Percentiles rank a stretch among this genome's conserved stretches.
Evolutionary conservation across 768 basidiomycete genomes (phyloP).

Genomic region (Albatrellus ellisii): DNA sequence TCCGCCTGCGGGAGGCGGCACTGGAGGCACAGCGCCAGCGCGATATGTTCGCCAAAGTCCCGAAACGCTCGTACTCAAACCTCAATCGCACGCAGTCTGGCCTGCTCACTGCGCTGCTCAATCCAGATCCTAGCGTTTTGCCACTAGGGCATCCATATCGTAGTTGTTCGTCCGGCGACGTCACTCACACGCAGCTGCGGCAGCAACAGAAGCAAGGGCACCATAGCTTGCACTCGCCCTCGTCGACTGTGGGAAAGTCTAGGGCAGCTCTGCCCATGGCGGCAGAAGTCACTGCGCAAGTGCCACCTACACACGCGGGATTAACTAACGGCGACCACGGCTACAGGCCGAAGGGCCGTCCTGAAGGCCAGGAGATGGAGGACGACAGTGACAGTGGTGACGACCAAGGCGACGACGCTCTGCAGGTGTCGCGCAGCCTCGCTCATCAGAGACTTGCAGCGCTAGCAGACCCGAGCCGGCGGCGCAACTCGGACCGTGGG

Average conservation of each 20-base stretch:
- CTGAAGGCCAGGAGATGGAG: conserved; percentile 53
- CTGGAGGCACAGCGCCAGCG: conserved; percentile 49
- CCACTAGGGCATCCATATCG: conserved; percentile 48
- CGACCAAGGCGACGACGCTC: conserved; percentile 33
- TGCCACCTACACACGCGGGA: conserved; percentile 15
- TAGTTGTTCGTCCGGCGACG: conserved; percentile 33
- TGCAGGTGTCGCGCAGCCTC: conserved; percentile 51
- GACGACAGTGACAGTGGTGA: conserved; percentile 40
- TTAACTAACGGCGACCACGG: conserved; percentile 22
- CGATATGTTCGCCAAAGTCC: conserved; percentile 65
- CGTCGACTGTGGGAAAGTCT: conserved; percentile 43
- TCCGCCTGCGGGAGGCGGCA: conserved; percentile 36
- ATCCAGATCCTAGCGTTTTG: conserved; percentile 52
- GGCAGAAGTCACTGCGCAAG: conserved; percentile 30
- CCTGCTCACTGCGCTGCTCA: conserved; percentile 53
- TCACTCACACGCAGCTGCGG: conserved; percentile 30
- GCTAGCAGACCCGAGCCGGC: conserved; percentile 29
- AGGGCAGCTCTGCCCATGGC: conserved; percentile 46
- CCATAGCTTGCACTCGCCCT: no score
- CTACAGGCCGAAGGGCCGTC: conserved; percentile 54
- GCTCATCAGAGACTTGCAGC: conserved; percentile 56
- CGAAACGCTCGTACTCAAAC: conserved; percentile 49
- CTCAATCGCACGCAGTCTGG: conserved; percentile 41
- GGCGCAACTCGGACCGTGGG: conserved; percentile 25
- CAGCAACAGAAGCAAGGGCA: no score